Evolutionary conservation across 371 early-diverging fungal genomes (phyloP).

Genomic region (Dinochytrium kinnereticum): DNA sequence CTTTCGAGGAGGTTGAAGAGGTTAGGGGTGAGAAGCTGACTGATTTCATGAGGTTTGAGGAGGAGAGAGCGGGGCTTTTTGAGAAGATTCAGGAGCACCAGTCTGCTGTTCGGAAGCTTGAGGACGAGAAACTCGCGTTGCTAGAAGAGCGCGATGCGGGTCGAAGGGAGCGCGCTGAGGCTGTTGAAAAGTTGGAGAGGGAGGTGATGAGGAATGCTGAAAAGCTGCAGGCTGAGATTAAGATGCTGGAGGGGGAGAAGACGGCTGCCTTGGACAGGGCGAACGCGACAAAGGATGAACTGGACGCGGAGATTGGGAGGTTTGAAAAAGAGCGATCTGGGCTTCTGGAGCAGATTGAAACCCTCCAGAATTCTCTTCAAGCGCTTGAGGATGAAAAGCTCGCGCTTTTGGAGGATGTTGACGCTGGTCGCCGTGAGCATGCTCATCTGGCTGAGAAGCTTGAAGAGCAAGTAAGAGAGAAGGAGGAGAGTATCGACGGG

Average conservation of each 20-base stretch:
- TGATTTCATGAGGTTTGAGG: too few species aligned
- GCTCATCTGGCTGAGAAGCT: too few species aligned
- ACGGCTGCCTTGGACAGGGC: too few species aligned
- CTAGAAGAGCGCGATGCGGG: neutral
- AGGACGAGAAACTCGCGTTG: neutral
- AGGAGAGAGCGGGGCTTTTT: too few species aligned
- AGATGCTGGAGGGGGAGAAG: neutral
- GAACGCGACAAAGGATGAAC: neutral
- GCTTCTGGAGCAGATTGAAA: too few species aligned
- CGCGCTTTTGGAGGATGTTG: neutral
- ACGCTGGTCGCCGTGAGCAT: neutral
- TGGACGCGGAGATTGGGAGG: neutral
- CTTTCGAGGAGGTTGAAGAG: too few species aligned
- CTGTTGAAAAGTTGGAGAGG: neutral
- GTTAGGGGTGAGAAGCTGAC: too few species aligned
- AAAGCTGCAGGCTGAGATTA: neutral
- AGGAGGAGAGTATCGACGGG: neutral
- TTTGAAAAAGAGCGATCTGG: too few species aligned
- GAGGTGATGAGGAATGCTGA: neutral
- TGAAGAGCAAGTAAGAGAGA: neutral
- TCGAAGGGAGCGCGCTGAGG: neutral
- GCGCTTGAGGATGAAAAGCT: slow-evolving; percentile 7
- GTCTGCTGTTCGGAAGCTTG: too few species aligned
- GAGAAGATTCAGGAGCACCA: too few species aligned
- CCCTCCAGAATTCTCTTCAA: too few species aligned